A percentile compares a stretch with the other conserved stretches of the same genome.
These are phyloP conservation scores for Candida berthetii DNA, from an alignment of 805 yeast species.

Conservation along the genomic window DNA sequence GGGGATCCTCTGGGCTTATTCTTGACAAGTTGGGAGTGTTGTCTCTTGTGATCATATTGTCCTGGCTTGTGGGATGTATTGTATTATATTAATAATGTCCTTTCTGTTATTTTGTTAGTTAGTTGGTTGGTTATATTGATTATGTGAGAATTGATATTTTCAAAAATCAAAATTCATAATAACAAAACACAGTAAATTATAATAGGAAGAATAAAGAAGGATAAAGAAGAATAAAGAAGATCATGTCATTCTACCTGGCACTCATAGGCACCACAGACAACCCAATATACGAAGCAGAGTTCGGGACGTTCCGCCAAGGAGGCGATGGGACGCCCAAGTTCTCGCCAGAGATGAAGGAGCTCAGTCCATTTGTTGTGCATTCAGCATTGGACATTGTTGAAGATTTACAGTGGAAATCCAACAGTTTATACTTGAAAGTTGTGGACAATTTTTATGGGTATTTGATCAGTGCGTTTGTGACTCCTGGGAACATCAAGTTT, in stretches of 20 bases:
- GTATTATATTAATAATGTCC: too few relatives aligned
- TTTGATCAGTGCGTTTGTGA: conserved; percentile 75
- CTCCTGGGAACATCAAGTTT: conserved; percentile 83
- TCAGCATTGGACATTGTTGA: conserved; percentile 89
- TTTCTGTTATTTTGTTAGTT: too few relatives aligned
- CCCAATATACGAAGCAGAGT: conserved; percentile 84
- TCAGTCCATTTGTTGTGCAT: conserved; percentile 84
- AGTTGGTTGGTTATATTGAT: too few relatives aligned
- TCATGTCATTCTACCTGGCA: conserved; percentile 81
- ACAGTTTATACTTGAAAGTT: conserved; percentile 60
- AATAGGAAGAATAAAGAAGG: too few relatives aligned
- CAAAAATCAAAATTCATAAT: too few relatives aligned
- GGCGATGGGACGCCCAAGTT: conserved; percentile 55
- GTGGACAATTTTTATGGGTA: conserved; percentile 85
- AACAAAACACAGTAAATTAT: too few relatives aligned
- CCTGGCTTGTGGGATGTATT: too few relatives aligned
- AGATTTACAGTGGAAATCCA: conserved; percentile 76
- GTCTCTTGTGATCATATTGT: not conserved
- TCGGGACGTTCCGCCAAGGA: conserved; percentile 66
- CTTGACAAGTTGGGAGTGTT: not conserved
- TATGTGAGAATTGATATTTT: too few relatives aligned
- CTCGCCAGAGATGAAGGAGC: conserved; percentile 64
- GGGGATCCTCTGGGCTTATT: conserved; percentile 1
- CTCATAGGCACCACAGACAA: conserved; percentile 82
- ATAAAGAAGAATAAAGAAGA: too few relatives aligned